Conservation (phyloP, 2,329 filamentous ascomycete species). For the Fusarium pseudoanthophilum region DNA sequence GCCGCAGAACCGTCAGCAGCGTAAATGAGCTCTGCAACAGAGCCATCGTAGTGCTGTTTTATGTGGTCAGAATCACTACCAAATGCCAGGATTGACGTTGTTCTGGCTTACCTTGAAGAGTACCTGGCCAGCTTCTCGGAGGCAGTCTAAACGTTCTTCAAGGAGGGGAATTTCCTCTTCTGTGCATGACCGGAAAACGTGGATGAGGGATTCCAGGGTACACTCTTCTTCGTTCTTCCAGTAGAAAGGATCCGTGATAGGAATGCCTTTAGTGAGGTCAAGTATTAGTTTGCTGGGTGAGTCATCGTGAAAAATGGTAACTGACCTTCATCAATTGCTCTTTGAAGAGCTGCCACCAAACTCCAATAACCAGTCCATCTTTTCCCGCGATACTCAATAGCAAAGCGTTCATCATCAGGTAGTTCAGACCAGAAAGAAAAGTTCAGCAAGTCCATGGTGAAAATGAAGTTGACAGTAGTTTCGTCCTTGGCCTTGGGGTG, state of each 20-base stretch:
- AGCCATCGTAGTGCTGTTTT: conserved; percentile 77
- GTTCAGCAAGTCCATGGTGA: conserved; percentile 96
- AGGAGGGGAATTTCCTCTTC: conserved; percentile 89
- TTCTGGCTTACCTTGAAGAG: conserved; percentile 74
- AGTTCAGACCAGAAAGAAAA: conserved; percentile 95
- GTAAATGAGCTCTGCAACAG: conserved; percentile 77
- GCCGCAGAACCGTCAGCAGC: conserved; percentile 84
- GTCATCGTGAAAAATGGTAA: conserved; percentile 9
- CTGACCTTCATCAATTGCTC: conserved; percentile 85
- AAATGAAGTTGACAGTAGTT: conserved; percentile 88
- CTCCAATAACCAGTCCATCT: conserved; percentile 97
- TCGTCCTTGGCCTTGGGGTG: conserved; percentile 88
- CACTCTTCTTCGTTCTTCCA: conserved; percentile 84
- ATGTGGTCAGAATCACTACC: neutral
- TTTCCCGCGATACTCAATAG: conserved; percentile 82
- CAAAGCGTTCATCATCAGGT: conserved; percentile 77
- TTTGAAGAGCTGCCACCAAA: conserved; percentile 84
- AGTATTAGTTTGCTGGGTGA: conserved; percentile 1
- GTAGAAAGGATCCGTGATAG: conserved; percentile 88
- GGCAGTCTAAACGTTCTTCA: conserved; percentile 77
- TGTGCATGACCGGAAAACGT: conserved; percentile 88
- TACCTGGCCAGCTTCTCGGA: conserved; percentile 84
- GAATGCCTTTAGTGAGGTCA: conserved; percentile 67
- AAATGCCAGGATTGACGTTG: no score
- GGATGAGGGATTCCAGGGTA: conserved; percentile 75